A percentile compares a stretch with the other conserved stretches of the same genome.
Evolutionary conservation across 1,284 basidiomycete species (phyloP).

Genomic region (Sporisorium scitamineum): DNA sequence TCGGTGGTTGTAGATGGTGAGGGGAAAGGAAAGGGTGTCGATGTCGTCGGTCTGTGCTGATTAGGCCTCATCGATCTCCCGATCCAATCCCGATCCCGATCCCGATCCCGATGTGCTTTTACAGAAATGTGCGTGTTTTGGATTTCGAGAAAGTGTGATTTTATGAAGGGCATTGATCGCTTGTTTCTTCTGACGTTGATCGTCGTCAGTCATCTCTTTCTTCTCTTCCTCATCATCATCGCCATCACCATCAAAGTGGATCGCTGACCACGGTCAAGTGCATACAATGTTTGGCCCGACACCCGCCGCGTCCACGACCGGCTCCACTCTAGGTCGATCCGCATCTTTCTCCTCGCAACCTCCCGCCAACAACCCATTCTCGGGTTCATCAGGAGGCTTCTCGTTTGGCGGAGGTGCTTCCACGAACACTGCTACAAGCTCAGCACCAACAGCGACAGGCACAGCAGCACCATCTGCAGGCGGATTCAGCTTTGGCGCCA

Average conservation of each 20-base stretch:
- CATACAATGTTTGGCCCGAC: slow-evolving; percentile 42
- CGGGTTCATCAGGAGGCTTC: slow-evolving; percentile 47
- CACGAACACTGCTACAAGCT: slow-evolving; percentile 11
- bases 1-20: background rate
- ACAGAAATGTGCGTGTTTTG: slow-evolving; percentile 7
- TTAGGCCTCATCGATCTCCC: background rate
- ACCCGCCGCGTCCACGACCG: slow-evolving; percentile 23
- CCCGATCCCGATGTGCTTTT: background rate
- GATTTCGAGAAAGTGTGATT: background rate
- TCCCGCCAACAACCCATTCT: slow-evolving; percentile 49
- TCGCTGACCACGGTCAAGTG: background rate
- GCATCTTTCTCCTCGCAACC: slow-evolving; percentile 53
- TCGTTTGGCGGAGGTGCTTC: slow-evolving; percentile 32
- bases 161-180: slow-evolving; percentile 1
- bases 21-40: background rate
- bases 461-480: slow-evolving; percentile 24
- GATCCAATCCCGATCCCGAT: background rate
- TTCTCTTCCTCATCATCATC: background rate
- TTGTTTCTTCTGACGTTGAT: background rate
- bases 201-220: background rate
- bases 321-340: slow-evolving; percentile 42
- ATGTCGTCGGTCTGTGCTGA: slow-evolving; percentile 13
- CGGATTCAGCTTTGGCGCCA: slow-evolving; percentile 54
- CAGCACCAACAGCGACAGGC: slow-evolving; percentile 19
- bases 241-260: background rate